Evolutionary conservation across 805 yeast genomes (phyloP), one percentile per base, ranked within the genome.

Genomic region (Hanseniaspora pseudoguilliermondii): DNA sequence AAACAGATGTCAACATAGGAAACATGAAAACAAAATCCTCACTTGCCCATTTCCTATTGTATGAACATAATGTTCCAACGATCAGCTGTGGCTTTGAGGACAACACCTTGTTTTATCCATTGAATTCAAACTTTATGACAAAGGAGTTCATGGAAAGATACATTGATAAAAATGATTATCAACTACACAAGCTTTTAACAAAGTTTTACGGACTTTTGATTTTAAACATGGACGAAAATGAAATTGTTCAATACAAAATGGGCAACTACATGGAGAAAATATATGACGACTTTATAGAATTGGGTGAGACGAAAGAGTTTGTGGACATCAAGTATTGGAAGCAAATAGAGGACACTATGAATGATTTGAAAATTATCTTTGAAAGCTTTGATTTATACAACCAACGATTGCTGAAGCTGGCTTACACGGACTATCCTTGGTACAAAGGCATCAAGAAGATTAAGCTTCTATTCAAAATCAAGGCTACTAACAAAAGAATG

Each of bases 381-480:
- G 43, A 50, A 8, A 56, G 52, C 21, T 43, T 77, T 61, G 90
- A 85, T 61, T 62, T 60, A 2, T 73, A 74, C 58, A 74, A 76
- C 20, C 62, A 63, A 3, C 65, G 71, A 1, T 71, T 86, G 29
- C 81, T 79, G 59, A 67, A 69, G 1, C 73, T 76, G 36, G 77
- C 82, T 55, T 67, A 74, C 0, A 70, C 75, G 44, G 97, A 87
- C 61, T 84, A 78, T 62, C 89, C 96, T 1, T 84, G 95, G 89
- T 87, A 83, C 71, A 73, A 76, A 59, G 69, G 76, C 53, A 75
- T 73, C 60, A 76, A 73, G 60, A 87, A 87, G 66, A 63, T 86
- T 39, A 74, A 71, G 51, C 72, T 81, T 5, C 82, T 81, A 51
- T 75, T 83, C 16, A 75, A 76, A 55, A 71, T 83, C 57, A 77